Evolutionary conservation across 805 yeast genomes (phyloP), one percentile per base, ranked within the genome.

Genomic region (Lachancea cidri): DNA sequence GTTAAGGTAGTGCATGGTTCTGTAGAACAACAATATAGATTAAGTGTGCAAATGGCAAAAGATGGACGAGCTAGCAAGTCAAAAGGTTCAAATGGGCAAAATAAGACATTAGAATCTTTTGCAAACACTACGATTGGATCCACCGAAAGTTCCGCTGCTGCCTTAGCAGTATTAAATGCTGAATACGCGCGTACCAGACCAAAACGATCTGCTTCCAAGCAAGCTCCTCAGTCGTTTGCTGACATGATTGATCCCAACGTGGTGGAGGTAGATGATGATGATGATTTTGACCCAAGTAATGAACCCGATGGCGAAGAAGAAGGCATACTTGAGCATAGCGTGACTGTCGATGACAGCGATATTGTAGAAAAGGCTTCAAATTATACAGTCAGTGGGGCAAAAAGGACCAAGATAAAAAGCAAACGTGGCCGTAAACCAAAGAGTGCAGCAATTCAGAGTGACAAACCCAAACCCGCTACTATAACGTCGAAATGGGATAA

Each of bases 381-480:
- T 18, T 8, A 5, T 16, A 14, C 15, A 36, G 17, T 13, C 24
- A 38, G 7, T 16, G 18, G 4, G 33, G 9, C 3, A 19, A n/a
- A 22, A 37, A 38, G 8, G 27, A 18, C 9, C 11, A 24, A 25
- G 2, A 29, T 15, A 13, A 27, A 25, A 11, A 35, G 32, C 16
- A 36, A 38, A 9, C 25, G 40, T 3, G 44, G 42, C 19, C 37
- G 39, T 17, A 34, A 36, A 25, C 42, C 45, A 17, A 38, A 40
- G 27, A 20, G 16, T n/a, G 15, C 20, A 13, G 36, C 31, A 3
- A 14, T 20, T 4, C 15, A 19, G 14, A 20, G 32, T 3, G 38
- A 7, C 17, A 39, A 46, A 45, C 56, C 64, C 41, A 47, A 54
- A 11, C 61, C 65, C 44, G 36, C 65, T n/a, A 42, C 46, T 18